Evolutionary conservation across 2,329 filamentous ascomycete species (phyloP), one percentile per base, ranked within the genome.

Genomic region (Monilinia fructigena): DNA sequence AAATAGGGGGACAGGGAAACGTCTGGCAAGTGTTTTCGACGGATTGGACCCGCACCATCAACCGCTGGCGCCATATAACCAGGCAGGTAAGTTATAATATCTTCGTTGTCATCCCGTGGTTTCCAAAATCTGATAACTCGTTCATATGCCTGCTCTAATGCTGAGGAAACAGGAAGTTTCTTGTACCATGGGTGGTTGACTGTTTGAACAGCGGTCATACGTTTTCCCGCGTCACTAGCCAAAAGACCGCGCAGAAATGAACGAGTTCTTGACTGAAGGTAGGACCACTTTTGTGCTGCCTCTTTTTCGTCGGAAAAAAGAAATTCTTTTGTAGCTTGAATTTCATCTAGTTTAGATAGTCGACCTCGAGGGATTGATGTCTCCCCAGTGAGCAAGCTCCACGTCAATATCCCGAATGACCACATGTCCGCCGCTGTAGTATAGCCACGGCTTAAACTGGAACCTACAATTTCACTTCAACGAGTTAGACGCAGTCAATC

Each of bases 171-270:
- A 12, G 35, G 53, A 26, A 72, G 72, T 26, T 70, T 69, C 23
- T 66, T 72, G 66, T 81, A 76, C 80, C 80, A 82, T 42, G 66
- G 50, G 69, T 81, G 78, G 23, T 67, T 54, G 58, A 77, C 71
- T 26, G 77, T 75, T 67, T 76, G 60, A 1, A 54, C 47, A 6
- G 77, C 77, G 28, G 76, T 77, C 56, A 78, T 75, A 60, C 80
- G 74, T 14, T 67, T 42, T 7, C 66, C 54, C 45, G 77, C 74
- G 50, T 78, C 72, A 31, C 74, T 68, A 20, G 70, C 67, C 3
- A 82, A 70, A 61, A 80, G 79, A 35, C 64, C 65, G 16, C 72
- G 73, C 61, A 82, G 73, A 63, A 77, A 75, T 14, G 63, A 63
- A 45, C 66, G 67, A 65, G 68, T 73, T 68, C 71, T 67, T 35